Conservation (phyloP, 2,329 filamentous ascomycete genomes). For the Drechslerella coelobrocha region DNA sequence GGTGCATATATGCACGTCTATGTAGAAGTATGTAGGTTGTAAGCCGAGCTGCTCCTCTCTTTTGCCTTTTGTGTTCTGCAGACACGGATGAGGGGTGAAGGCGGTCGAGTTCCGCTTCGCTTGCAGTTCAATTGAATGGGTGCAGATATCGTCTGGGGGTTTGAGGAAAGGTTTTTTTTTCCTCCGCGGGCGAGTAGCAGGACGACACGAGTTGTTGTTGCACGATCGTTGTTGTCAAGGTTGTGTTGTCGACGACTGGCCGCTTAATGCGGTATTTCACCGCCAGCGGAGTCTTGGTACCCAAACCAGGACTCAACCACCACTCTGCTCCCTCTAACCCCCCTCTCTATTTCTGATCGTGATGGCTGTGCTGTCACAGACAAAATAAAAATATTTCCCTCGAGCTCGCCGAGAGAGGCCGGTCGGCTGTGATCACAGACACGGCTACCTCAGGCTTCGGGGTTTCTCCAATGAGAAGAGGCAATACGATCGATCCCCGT, state of each 20-base stretch:
- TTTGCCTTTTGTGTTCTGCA: slow-evolving; percentile 27
- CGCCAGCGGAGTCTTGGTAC: too few species aligned
- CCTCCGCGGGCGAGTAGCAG: slow-evolving; percentile 45
- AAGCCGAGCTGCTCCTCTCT: slow-evolving; percentile 43
- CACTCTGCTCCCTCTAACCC: too few species aligned
- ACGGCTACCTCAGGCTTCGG: slow-evolving; percentile 33
- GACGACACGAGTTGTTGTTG: slow-evolving; percentile 49
- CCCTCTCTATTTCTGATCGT: not conserved
- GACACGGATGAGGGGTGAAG: slow-evolving; percentile 29
- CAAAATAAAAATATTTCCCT: slow-evolving; percentile 9
- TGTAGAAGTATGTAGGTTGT: slow-evolving; percentile 42
- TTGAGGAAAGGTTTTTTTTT: slow-evolving; percentile 32
- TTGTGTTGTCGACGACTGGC: slow-evolving; percentile 18
- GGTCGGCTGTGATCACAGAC: not conserved
- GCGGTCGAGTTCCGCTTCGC: slow-evolving; percentile 48
- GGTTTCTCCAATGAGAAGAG: slow-evolving; percentile 16
- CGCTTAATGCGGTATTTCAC: too few species aligned
- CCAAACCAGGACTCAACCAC: too few species aligned
- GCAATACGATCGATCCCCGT: slow-evolving; percentile 30
- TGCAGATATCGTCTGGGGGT: not conserved
- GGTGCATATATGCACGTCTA: slow-evolving; percentile 49
- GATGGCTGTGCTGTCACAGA: not conserved
- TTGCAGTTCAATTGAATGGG: slow-evolving; percentile 11
- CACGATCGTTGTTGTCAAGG: slow-evolving; percentile 9
- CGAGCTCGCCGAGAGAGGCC: not conserved